Evolutionary conservation across 2,329 filamentous ascomycete genomes (phyloP).

Genomic region (Trichoderma hamatum): DNA sequence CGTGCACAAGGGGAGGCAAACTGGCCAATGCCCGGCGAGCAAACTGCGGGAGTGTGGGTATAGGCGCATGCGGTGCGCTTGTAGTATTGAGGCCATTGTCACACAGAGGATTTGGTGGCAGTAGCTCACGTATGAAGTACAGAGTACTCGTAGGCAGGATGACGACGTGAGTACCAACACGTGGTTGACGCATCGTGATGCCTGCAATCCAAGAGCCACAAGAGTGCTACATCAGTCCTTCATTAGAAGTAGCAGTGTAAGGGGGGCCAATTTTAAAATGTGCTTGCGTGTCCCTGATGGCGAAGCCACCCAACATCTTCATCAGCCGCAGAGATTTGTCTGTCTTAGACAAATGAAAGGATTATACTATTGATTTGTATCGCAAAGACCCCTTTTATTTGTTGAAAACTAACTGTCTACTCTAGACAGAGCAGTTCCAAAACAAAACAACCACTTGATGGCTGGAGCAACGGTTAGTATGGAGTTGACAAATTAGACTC

Average conservation of each 20-base stretch:
- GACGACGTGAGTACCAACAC: neutral
- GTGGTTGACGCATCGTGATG: neutral
- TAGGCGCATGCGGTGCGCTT: conserved; percentile 16
- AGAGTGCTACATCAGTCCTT: neutral
- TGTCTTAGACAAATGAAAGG: conserved; percentile 9
- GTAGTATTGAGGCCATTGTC: neutral
- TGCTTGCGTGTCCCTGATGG: conserved; percentile 4
- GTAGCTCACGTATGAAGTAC: neutral
- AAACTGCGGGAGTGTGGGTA: conserved; percentile 8
- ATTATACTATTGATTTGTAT: neutral
- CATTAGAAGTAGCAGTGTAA: neutral
- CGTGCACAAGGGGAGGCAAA: conserved; percentile 1
- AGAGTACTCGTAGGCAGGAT: neutral
- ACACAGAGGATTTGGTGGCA: neutral
- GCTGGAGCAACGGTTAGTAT: neutral
- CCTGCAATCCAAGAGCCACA: neutral
- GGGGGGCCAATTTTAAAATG: neutral
- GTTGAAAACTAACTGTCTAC: neutral
- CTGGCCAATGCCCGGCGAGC: conserved; percentile 11
- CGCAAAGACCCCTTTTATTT: neutral
- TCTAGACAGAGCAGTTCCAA: neutral
- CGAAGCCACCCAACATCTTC: neutral
- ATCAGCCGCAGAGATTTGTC: neutral
- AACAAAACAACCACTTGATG: neutral
- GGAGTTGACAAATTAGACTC: neutral